phyloP scores from a whole-genome alignment of 306 rosid species.

The Cicer arietinum region DNA sequence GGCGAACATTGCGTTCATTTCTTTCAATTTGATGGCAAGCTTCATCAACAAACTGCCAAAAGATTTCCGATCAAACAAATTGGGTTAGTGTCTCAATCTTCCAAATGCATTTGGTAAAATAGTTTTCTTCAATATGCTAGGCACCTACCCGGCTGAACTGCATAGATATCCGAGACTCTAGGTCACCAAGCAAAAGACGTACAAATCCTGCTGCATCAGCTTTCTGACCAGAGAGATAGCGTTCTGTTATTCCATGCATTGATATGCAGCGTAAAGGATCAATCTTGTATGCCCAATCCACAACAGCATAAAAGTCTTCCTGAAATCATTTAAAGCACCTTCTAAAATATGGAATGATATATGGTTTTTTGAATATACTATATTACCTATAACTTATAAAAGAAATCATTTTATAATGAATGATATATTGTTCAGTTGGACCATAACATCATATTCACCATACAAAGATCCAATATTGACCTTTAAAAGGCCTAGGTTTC shows the following conservation, averaged over 20 bases:
- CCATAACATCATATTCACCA: conserved; percentile 2
- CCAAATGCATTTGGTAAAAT: conserved; percentile 33
- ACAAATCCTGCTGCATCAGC: conserved; percentile 99
- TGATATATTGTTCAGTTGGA: conserved; percentile 9
- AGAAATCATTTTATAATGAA: conserved; percentile 31
- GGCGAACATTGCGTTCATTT: conserved; percentile 91
- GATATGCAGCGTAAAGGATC: conserved; percentile 99
- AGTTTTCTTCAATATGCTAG: conserved; percentile 34
- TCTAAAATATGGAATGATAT: conserved; percentile 9
- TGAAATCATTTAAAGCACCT: conserved; percentile 56
- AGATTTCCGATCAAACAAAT: conserved; percentile 27
- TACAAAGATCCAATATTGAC: conserved; percentile 19
- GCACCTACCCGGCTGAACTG: conserved; percentile 89
- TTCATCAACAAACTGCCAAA: conserved; percentile 92
- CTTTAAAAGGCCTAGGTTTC: conserved; percentile 14
- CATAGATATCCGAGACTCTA: conserved; percentile 87
- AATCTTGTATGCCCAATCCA: conserved; percentile 99
- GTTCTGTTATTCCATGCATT: conserved; percentile 99
- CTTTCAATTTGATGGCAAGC: conserved; percentile 99
- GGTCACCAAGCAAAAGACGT: conserved; percentile 89
- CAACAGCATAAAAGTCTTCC: conserved; percentile 98
- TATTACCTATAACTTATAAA: conserved; percentile 20
- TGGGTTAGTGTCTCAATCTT: conserved; percentile 39
- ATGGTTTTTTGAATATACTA: conserved; percentile 17
- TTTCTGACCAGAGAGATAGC: conserved; percentile 97